These are phyloP conservation scores for Boechera divaricarpa DNA, from an alignment of 345 rosid genomes.

Conservation along the genomic window DNA sequence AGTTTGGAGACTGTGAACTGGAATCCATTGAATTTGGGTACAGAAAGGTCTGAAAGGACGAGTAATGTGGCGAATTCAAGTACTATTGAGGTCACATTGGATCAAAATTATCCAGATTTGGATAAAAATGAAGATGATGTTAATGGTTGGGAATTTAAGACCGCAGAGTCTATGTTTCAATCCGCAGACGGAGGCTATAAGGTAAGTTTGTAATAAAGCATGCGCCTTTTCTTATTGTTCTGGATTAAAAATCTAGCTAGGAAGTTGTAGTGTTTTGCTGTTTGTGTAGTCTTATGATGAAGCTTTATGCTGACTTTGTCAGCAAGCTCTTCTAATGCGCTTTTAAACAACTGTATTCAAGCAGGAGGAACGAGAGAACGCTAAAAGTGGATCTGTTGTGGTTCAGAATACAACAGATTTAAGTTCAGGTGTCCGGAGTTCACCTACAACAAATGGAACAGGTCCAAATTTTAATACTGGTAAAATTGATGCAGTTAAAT, in stretches of 20 bases:
- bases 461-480: conserved; percentile 17
- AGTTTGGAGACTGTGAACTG: conserved; percentile 38
- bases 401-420: conserved; percentile 2
- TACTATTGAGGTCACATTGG: conserved; percentile 29
- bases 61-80: conserved; percentile 29
- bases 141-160: conserved; percentile 58
- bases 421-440: conserved; percentile 31
- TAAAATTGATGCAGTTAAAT: not conserved
- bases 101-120: conserved; percentile 32
- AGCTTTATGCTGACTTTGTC: not conserved
- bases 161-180: conserved; percentile 40
- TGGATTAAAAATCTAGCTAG: not conserved
- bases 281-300: not conserved
- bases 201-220: conserved; percentile 36
- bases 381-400: conserved; percentile 20
- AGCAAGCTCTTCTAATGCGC: not conserved
- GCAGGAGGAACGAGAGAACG: conserved; percentile 22
- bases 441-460: conserved; percentile 31
- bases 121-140: conserved; percentile 44
- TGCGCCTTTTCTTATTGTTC: not conserved
- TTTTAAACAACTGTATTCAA: conserved; percentile 5
- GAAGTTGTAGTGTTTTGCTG: not conserved
- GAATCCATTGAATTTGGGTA: conserved; percentile 47
- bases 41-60: conserved; percentile 1
- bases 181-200: conserved; percentile 15